Evolutionary conservation across 192 early-diverging fungal genomes (phyloP).

Genomic region (Dissophora globulifera): DNA sequence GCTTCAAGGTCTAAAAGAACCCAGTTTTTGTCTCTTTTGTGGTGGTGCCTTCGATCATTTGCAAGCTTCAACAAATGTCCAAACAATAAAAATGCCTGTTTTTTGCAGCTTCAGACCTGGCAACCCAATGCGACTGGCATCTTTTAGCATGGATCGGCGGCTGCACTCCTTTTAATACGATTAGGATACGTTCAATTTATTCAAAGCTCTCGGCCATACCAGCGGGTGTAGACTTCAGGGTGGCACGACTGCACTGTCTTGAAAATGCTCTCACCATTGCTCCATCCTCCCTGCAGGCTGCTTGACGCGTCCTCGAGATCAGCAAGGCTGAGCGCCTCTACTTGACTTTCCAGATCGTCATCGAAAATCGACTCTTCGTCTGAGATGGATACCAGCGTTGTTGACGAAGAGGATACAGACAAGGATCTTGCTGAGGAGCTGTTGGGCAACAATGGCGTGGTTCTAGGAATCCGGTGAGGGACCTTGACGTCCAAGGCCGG

Average conservation of each 20-base stretch:
- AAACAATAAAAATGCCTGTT: constrained; percentile 37
- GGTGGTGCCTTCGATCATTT: constrained; percentile 31
- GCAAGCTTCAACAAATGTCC: constrained; percentile 25
- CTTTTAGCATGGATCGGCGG: too few species aligned
- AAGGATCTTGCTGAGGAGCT: background rate
- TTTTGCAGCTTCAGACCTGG: constrained; percentile 8
- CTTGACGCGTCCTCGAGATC: background rate
- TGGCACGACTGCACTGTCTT: constrained; percentile 44
- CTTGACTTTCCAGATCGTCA: constrained; percentile 15
- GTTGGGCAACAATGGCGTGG: constrained; percentile 46
- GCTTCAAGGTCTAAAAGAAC: constrained; percentile 88
- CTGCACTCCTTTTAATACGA: too few species aligned
- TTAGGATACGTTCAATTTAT: too few species aligned
- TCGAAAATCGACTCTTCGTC: background rate
- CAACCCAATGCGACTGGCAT: too few species aligned
- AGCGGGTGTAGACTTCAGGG: constrained; percentile 36
- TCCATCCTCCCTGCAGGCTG: constrained; percentile 9
- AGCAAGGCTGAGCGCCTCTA: constrained; percentile 7
- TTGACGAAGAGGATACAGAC: background rate
- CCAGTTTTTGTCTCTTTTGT: background rate
- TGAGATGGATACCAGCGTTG: background rate
- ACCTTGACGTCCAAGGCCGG: constrained; percentile 55
- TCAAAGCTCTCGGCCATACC: constrained; percentile 26
- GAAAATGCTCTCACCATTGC: constrained; percentile 42
- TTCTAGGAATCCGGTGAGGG: constrained; percentile 42